A percentile compares a stretch with the other conserved stretches of the same genome.
phyloP scores from a whole-genome alignment of 805 yeast genomes.

The Myxozyma vanderwaltii region DNA sequence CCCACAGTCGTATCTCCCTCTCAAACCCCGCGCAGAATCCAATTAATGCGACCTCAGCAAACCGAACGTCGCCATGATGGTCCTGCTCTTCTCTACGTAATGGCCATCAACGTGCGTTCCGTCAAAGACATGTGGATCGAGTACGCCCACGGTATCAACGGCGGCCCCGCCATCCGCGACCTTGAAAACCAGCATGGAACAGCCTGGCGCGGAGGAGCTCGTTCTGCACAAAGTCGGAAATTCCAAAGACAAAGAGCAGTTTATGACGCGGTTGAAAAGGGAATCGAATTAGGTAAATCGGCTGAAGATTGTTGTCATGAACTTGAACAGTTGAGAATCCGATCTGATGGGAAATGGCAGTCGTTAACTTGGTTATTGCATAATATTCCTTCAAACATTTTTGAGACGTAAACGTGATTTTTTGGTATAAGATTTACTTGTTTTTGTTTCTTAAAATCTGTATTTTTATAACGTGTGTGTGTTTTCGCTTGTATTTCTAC shows the following conservation, averaged over 20 bases:
- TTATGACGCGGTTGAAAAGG: slow-evolving; percentile 29
- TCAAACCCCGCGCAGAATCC: not conserved
- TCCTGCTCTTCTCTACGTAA: slow-evolving; percentile 16
- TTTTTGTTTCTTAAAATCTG: not conserved
- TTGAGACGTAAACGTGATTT: slow-evolving; percentile 3
- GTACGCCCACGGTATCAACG: slow-evolving; percentile 29
- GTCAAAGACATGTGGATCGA: slow-evolving; percentile 32
- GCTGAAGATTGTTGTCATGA: slow-evolving; percentile 29
- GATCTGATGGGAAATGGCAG: slow-evolving; percentile 22
- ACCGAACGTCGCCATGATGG: slow-evolving; percentile 13
- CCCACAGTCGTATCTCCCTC: not conserved
- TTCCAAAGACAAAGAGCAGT: slow-evolving; percentile 28
- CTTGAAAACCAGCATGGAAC: slow-evolving; percentile 30
- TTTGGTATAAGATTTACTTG: not conserved
- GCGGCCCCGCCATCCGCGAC: slow-evolving; percentile 26
- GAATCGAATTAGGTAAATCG: slow-evolving; percentile 22
- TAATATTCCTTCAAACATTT: slow-evolving; percentile 24
- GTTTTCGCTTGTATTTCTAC: not conserved
- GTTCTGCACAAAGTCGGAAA: slow-evolving; percentile 31
- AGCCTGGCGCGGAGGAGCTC: slow-evolving; percentile 32
- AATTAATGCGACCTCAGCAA: slow-evolving; percentile 2
- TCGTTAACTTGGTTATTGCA: slow-evolving; percentile 31
- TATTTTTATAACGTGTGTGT: too few species aligned
- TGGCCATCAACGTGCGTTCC: slow-evolving; percentile 28
- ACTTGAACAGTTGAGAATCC: slow-evolving; percentile 22